phyloP scores from a whole-genome alignment of 345 rosid species.

The Syzygium aromaticum region DNA sequence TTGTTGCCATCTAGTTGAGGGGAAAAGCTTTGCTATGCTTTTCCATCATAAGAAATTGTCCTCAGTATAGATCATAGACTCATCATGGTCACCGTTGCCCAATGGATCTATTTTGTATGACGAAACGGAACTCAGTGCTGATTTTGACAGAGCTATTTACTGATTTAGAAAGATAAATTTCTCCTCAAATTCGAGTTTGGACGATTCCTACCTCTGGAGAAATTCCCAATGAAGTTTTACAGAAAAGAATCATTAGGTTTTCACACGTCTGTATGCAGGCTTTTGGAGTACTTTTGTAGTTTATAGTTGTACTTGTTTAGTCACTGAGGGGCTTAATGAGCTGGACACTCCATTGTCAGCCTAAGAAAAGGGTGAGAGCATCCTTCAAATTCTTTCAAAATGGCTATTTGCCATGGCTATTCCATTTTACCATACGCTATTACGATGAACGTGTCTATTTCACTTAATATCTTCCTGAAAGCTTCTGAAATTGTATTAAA shows the following conservation, averaged over 20 bases:
- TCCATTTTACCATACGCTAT: background rate
- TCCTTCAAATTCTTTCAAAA: background rate
- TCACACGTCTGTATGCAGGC: background rate
- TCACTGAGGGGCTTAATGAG: background rate
- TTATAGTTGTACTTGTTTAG: background rate
- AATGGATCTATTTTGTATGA: no score
- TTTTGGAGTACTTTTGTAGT: background rate
- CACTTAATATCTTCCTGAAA: background rate
- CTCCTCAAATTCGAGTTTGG: background rate
- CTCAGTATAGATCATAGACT: fast-evolving
- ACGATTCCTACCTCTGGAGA: background rate
- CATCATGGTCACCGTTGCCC: background rate
- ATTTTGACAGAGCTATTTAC: no score
- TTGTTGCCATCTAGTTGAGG: background rate
- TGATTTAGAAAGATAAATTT: no score
- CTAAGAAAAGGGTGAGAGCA: background rate
- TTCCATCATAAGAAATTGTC: background rate
- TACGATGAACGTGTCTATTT: background rate
- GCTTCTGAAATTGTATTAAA: background rate
- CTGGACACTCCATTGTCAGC: background rate
- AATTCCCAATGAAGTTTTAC: background rate
- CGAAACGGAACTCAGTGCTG: no score
- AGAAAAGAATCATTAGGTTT: background rate
- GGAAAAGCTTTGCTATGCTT: background rate
- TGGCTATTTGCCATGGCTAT: background rate